Evolutionary conservation across 2,329 filamentous ascomycete species (phyloP).

Genomic region (Corinectria fuckeliana): DNA sequence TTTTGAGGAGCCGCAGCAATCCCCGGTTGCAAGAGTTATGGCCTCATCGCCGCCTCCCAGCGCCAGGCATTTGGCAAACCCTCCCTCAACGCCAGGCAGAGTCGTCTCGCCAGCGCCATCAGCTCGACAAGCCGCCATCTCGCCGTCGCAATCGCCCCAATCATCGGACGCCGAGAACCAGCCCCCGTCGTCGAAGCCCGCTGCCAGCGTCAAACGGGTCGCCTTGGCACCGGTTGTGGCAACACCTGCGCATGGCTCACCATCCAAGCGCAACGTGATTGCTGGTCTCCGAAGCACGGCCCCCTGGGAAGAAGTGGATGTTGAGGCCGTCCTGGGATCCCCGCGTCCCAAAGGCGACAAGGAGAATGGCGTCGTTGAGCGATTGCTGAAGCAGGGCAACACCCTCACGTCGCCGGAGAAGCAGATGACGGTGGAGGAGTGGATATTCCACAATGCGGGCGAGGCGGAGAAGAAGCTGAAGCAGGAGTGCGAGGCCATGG

Average conservation of each 20-base stretch:
- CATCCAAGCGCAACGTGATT: constrained; percentile 66
- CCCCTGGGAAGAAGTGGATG: constrained; percentile 76
- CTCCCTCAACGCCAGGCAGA: constrained; percentile 53
- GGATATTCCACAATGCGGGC: constrained; percentile 83
- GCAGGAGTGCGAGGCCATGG: constrained; percentile 81
- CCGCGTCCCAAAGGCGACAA: constrained; percentile 52
- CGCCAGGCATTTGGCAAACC: constrained; percentile 30
- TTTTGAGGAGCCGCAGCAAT: constrained; percentile 28
- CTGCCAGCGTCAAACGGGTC: constrained; percentile 56
- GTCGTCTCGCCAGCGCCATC: constrained; percentile 53
- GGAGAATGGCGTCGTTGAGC: constrained; percentile 58
- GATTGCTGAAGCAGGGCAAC: constrained; percentile 60
- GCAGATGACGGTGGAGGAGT: constrained; percentile 91
- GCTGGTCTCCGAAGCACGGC: constrained; percentile 61
- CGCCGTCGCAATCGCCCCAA: constrained; percentile 73
- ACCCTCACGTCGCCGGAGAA: constrained; percentile 78
- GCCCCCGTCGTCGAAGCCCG: constrained; percentile 71
- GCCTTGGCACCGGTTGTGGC: constrained; percentile 54
- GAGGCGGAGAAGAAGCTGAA: constrained; percentile 81
- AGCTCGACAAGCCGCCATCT: constrained; percentile 60
- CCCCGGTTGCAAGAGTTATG: constrained; percentile 13
- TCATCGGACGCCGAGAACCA: constrained; percentile 83
- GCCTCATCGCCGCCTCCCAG: constrained; percentile 30
- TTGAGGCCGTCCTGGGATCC: constrained; percentile 72
- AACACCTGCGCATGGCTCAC: constrained; percentile 61